phyloP scores from a whole-genome alignment of 2,329 filamentous ascomycete species.

The Aspergillus sp. region DNA sequence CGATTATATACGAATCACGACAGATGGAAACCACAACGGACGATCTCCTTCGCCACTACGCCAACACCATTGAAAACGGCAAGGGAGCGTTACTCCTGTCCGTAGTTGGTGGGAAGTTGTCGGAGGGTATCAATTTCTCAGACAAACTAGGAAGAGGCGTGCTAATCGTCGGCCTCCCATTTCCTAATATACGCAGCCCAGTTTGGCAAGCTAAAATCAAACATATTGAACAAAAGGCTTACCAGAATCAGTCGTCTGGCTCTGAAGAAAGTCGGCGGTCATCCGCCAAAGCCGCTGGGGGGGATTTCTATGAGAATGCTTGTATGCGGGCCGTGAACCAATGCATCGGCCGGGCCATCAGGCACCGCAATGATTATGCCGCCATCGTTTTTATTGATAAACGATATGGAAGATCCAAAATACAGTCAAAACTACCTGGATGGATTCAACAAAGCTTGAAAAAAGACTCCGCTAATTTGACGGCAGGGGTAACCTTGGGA shows the following conservation, averaged over 20 bases:
- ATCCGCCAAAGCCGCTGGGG: conserved; percentile 53
- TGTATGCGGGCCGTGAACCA: conserved; percentile 98
- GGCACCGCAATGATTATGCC: conserved; percentile 85
- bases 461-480: conserved; percentile 20
- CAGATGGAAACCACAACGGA: conserved; percentile 54
- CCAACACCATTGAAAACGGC: conserved; percentile 60
- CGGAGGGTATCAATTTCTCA: conserved; percentile 97
- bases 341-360: conserved; percentile 87
- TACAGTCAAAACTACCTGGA: conserved; percentile 75
- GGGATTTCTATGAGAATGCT: conserved; percentile 88
- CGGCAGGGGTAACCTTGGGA: conserved; percentile 27
- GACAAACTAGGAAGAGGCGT: conserved; percentile 87
- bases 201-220: conserved; percentile 93
- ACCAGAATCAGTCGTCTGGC: conserved; percentile 26
- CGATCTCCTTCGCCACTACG: conserved; percentile 72
- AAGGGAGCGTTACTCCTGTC: conserved; percentile 80
- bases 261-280: conserved; percentile 30
- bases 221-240: conserved; percentile 70
- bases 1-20: conserved; percentile 57
- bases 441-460: conserved; percentile 78
- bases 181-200: conserved; percentile 82
- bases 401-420: conserved; percentile 71
- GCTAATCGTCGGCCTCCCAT: conserved; percentile 87
- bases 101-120: conserved; percentile 91
- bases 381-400: conserved; percentile 82